Conservation (phyloP, 108 stramenopile species). For the Nannochloropsis gaditana region DNA sequence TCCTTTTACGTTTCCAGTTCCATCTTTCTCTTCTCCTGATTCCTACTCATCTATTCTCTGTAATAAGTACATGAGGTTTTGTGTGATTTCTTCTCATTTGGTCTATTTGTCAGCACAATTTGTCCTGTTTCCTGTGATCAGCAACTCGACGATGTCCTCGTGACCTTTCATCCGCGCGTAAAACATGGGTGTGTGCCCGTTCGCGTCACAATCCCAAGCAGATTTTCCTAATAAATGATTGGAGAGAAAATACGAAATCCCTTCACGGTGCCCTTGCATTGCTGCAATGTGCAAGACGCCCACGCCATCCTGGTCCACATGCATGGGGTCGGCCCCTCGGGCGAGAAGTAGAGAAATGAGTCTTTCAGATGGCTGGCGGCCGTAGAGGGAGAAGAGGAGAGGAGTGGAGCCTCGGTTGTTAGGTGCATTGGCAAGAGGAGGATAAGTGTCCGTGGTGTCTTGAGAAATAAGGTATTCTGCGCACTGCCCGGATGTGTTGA, state of each 20-base stretch:
- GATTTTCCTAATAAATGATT: background rate
- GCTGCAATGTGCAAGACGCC: conserved; percentile 2
- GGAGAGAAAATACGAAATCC: background rate
- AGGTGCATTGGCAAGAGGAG: background rate
- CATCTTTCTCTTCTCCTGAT: too few relatives aligned
- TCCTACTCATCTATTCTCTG: too few relatives aligned
- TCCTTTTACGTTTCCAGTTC: too few relatives aligned
- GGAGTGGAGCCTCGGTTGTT: conserved; percentile 5
- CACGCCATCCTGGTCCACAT: background rate
- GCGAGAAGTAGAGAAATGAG: background rate
- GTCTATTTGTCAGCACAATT: too few relatives aligned
- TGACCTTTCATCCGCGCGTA: background rate
- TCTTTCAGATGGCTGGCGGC: background rate
- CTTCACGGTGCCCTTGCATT: background rate
- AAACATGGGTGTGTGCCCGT: conserved; percentile 14
- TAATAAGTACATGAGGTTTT: too few relatives aligned
- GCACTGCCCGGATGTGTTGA: background rate
- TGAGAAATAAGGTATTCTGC: background rate
- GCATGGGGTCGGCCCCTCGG: background rate
- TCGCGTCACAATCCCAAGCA: background rate
- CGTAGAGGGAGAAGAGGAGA: conserved; percentile 17
- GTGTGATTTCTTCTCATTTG: too few relatives aligned
- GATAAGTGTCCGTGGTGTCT: background rate
- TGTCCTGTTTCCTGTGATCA: background rate
- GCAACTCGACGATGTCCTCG: background rate